Percentiles rank a stretch among this genome's conserved stretches.
Conservation (phyloP, 495 filamentous ascomycete genomes). For the Letharia columbiana region DNA sequence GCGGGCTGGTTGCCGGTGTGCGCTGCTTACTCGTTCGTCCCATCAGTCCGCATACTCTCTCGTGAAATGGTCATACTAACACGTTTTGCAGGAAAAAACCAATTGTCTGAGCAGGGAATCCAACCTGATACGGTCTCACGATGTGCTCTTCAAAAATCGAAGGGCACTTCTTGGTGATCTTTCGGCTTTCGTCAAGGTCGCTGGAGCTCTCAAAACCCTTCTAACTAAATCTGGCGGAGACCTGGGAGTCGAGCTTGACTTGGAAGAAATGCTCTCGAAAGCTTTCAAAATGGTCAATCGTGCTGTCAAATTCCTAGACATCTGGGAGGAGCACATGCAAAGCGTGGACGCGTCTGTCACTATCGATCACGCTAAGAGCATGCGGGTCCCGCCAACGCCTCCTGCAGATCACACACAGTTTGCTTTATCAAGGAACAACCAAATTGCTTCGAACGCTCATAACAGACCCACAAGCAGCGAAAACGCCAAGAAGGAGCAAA, state of each 20-base stretch:
- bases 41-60: not conserved
- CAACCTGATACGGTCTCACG: conserved; percentile 58
- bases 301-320: conserved; percentile 84
- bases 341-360: conserved; percentile 52
- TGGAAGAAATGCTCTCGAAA: conserved; percentile 88
- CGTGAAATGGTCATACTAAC: conserved; percentile 21
- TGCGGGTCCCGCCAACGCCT: conserved; percentile 60
- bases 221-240: conserved; percentile 40
- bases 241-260: conserved; percentile 60
- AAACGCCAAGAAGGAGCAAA: conserved; percentile 18
- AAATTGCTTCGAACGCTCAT: conserved; percentile 10
- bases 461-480: conserved; percentile 14
- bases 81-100: conserved; percentile 60
- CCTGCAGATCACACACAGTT: conserved; percentile 45
- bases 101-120: conserved; percentile 81
- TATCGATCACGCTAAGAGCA: conserved; percentile 37
- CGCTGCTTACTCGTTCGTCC: conserved; percentile 73
- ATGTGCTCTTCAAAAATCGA: conserved; percentile 68
- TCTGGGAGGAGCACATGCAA: conserved; percentile 67
- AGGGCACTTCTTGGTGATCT: conserved; percentile 85
- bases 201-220: conserved; percentile 69
- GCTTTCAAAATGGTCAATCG: conserved; percentile 91
- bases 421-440: conserved; percentile 3
- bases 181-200: conserved; percentile 76
- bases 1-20: conserved; percentile 87